Evolutionary conservation across 2,329 filamentous ascomycete genomes (phyloP).

Genomic region (Pseudopyricularia cyperi): DNA sequence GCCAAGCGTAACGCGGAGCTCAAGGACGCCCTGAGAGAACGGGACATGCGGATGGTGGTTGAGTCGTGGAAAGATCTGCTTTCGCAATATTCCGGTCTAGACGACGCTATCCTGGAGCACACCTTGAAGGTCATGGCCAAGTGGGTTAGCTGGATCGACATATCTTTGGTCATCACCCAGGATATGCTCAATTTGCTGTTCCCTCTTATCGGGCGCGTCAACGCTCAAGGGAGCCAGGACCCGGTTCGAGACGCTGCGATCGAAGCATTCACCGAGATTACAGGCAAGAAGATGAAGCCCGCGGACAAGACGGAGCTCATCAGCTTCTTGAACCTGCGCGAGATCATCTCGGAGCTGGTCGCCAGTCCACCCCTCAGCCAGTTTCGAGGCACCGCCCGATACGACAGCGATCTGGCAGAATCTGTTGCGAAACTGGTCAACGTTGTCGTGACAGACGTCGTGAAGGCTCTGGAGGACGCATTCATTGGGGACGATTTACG

Average conservation of each 20-base stretch:
- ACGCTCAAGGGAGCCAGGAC: slow-evolving; percentile 50
- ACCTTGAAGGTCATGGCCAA: slow-evolving; percentile 85
- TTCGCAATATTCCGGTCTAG: slow-evolving; percentile 56
- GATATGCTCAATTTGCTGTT: slow-evolving; percentile 76
- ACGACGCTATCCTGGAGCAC: slow-evolving; percentile 68
- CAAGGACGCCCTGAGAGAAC: slow-evolving; percentile 77
- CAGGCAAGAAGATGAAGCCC: slow-evolving; percentile 95
- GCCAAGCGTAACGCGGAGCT: slow-evolving; percentile 76
- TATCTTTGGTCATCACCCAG: slow-evolving; percentile 82
- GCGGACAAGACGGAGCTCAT: slow-evolving; percentile 92
- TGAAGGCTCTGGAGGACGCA: slow-evolving; percentile 66
- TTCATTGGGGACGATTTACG: slow-evolving; percentile 49
- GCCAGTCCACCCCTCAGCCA: slow-evolving; percentile 70
- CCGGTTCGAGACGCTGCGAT: slow-evolving; percentile 83
- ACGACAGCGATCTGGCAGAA: slow-evolving; percentile 92
- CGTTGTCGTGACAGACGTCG: slow-evolving; percentile 73
- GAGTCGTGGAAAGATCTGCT: slow-evolving; percentile 87
- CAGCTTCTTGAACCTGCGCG: slow-evolving; percentile 72
- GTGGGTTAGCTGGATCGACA: slow-evolving; percentile 99
- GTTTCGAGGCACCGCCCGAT: slow-evolving; percentile 66
- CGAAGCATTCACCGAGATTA: slow-evolving; percentile 89
- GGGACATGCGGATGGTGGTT: slow-evolving; percentile 81
- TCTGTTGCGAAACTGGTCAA: slow-evolving; percentile 93
- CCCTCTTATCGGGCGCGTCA: slow-evolving; percentile 69
- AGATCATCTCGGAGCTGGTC: slow-evolving; percentile 77